These are phyloP conservation scores for Prosopis cineraria DNA, from an alignment of 306 rosid genomes.

Conservation along the genomic window DNA sequence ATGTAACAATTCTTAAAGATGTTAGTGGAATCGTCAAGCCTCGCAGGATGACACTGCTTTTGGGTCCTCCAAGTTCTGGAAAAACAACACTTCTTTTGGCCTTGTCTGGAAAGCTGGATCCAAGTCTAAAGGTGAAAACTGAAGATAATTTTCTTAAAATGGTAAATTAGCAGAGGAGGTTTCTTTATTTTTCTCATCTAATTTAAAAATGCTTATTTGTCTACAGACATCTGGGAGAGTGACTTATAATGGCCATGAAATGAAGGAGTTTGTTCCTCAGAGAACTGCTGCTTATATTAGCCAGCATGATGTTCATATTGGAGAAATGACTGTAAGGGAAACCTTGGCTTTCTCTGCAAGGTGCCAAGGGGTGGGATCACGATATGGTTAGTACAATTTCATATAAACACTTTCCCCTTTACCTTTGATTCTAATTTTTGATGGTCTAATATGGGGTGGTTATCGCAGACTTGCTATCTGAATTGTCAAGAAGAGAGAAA, in stretches of 20 bases:
- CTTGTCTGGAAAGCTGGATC: conserved; percentile 76
- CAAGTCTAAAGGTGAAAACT: conserved; percentile 54
- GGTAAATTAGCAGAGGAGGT: neutral
- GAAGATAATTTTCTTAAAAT: neutral
- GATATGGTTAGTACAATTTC: conserved; percentile 56
- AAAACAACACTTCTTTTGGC: conserved; percentile 82
- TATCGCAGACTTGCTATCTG: conserved; percentile 53
- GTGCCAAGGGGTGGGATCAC: conserved; percentile 83
- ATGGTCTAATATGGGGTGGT: neutral
- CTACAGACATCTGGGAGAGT: conserved; percentile 44
- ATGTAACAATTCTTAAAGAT: conserved; percentile 61
- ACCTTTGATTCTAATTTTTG: neutral
- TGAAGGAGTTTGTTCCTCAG: conserved; percentile 65
- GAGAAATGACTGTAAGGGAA: conserved; percentile 97
- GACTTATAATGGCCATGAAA: conserved; percentile 52
- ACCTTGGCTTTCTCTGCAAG: conserved; percentile 89
- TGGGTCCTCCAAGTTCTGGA: conserved; percentile 96
- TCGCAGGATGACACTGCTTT: conserved; percentile 82
- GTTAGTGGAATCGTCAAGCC: conserved; percentile 75
- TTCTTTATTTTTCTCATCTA: neutral
- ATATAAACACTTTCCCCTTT: neutral
- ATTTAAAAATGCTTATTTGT: neutral
- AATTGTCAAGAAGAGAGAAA: conserved; percentile 72
- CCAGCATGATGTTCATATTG: conserved; percentile 79
- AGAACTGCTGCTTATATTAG: conserved; percentile 92